Conservation (phyloP, 2,329 filamentous ascomycete genomes). For the Nemania bipapillata region DNA sequence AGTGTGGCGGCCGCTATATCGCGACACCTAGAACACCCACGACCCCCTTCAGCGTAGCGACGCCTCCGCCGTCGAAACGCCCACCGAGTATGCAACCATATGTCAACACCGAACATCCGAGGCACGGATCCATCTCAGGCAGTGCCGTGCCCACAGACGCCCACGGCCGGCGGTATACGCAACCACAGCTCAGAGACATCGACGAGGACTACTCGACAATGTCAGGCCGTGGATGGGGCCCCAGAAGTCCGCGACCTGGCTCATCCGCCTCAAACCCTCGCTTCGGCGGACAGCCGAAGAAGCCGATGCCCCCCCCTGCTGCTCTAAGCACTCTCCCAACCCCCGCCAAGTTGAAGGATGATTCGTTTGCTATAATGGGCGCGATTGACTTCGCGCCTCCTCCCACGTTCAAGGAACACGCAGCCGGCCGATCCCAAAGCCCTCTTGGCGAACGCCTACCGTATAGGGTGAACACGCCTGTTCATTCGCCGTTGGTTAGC, state of each 20-base stretch:
- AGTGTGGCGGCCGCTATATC: conserved; percentile 76
- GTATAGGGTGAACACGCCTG: conserved; percentile 78
- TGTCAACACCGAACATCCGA: conserved; percentile 48
- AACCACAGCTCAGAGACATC: conserved; percentile 56
- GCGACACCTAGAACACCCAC: conserved; percentile 70
- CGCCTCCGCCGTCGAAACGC: conserved; percentile 47
- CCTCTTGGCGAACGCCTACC: conserved; percentile 72
- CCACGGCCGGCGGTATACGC: conserved; percentile 71
- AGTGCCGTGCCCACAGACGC: conserved; percentile 60
- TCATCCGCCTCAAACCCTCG: conserved; percentile 61
- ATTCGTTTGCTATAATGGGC: conserved; percentile 74
- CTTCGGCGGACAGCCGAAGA: conserved; percentile 54
- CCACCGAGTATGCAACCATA: conserved; percentile 39
- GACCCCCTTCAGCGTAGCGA: conserved; percentile 57
- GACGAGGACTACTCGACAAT: conserved; percentile 52
- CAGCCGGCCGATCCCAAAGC: conserved; percentile 74
- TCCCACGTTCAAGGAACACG: conserved; percentile 71
- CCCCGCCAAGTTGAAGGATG: conserved; percentile 84
- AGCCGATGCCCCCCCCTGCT: conserved; percentile 74
- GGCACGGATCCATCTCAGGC: conserved; percentile 47
- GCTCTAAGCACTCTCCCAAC: conserved; percentile 82
- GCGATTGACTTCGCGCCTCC: conserved; percentile 90
- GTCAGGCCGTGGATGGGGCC: conserved; percentile 52
- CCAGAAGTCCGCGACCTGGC: conserved; percentile 50
- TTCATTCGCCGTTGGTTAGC: conserved; percentile 81